phyloP scores from a whole-genome alignment of 2,329 filamentous ascomycete genomes.

The Exophiala bonariae region DNA sequence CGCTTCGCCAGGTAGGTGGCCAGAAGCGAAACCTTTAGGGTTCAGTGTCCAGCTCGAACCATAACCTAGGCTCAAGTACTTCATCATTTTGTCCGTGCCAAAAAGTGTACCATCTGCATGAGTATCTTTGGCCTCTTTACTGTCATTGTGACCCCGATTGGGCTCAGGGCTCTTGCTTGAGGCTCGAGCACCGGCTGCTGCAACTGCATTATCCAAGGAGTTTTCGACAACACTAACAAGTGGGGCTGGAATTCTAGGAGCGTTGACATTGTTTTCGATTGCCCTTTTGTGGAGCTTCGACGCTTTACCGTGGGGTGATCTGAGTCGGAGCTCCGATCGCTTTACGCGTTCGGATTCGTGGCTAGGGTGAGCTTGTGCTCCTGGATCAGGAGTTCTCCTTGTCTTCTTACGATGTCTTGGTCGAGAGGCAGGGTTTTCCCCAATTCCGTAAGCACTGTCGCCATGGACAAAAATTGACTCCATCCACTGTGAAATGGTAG shows the following conservation, averaged over 20 bases:
- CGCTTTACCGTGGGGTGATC: slow-evolving; percentile 6
- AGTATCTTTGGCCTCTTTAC: slow-evolving; percentile 21
- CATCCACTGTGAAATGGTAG: slow-evolving; percentile 79
- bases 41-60: slow-evolving; percentile 48
- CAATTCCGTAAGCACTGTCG: slow-evolving; percentile 79
- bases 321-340: slow-evolving; percentile 7
- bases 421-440: slow-evolving; percentile 71
- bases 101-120: slow-evolving; percentile 33
- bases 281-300: slow-evolving; percentile 21
- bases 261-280: slow-evolving; percentile 24
- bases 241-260: slow-evolving; percentile 46
- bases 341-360: background rate
- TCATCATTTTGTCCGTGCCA: slow-evolving; percentile 47
- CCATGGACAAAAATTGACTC: slow-evolving; percentile 84
- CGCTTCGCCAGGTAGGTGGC: background rate
- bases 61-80: slow-evolving; percentile 52
- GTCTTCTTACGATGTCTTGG: slow-evolving; percentile 45
- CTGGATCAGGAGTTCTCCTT: slow-evolving; percentile 22
- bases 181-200: slow-evolving; percentile 9
- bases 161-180: background rate
- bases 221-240: slow-evolving; percentile 35
- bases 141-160: slow-evolving; percentile 20
- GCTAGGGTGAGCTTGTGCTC: background rate
- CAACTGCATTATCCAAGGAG: slow-evolving; percentile 23
- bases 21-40: slow-evolving; percentile 28